Conservation (phyloP, 176 grass and related monocot species). For the Metroxylon sagu region DNA sequence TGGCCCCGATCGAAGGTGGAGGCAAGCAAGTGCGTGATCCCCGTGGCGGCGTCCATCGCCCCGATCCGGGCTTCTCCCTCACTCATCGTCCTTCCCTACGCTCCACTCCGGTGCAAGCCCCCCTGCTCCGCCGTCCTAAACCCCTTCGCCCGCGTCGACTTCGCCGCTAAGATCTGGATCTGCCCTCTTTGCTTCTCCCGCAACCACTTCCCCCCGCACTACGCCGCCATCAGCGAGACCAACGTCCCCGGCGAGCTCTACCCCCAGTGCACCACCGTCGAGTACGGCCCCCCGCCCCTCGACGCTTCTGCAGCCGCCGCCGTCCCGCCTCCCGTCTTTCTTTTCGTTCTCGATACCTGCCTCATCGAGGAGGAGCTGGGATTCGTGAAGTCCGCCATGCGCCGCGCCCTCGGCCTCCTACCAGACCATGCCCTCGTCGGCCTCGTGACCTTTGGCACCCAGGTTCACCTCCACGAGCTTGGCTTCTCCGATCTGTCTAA, state of each 20-base stretch:
- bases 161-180: constrained; percentile 99
- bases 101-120: constrained; percentile 82
- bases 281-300: constrained; percentile 44
- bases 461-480: constrained; percentile 88
- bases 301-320: constrained; percentile 17
- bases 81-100: constrained; percentile 52
- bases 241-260: constrained; percentile 90
- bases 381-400: constrained; percentile 70
- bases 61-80: constrained; percentile 42
- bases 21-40: constrained; percentile 90
- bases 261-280: constrained; percentile 71
- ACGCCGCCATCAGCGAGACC: constrained; percentile 68
- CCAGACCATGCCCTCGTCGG: constrained; percentile 89
- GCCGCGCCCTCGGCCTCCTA: constrained; percentile 63
- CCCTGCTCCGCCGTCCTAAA: constrained; percentile 76
- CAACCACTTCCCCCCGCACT: constrained; percentile 91
- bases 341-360: constrained; percentile 93
- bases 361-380: constrained; percentile 96
- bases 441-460: constrained; percentile 85
- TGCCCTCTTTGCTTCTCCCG: constrained; percentile 91
- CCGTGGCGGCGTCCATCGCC: constrained; percentile 56
- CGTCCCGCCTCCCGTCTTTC: constrained; percentile 61
- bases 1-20: constrained; percentile 94
- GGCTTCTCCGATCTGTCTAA: constrained; percentile 91
- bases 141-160: constrained; percentile 91